These are phyloP conservation scores for Ceriops zippeliana DNA, from an alignment of 345 rosid genomes.

Conservation along the genomic window DNA sequence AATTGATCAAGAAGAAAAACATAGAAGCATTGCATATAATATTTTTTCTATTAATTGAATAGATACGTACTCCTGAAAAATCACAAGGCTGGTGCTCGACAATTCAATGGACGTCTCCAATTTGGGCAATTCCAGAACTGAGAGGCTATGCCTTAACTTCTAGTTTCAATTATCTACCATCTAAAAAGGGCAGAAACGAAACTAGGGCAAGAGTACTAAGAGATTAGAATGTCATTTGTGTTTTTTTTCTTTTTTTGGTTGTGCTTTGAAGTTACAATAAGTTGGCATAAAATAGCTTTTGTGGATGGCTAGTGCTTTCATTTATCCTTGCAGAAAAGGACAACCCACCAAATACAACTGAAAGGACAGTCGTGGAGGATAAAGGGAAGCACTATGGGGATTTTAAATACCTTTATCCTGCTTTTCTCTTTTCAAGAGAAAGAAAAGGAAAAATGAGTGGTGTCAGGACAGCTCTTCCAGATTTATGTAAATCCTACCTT, in stretches of 20 bases:
- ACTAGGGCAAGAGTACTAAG: conserved; percentile 6
- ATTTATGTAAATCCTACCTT: background rate
- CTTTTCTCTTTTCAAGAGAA: background rate
- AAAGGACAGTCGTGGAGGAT: conserved; percentile 45
- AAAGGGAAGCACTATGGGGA: conserved; percentile 28
- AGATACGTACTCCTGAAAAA: too few relatives aligned
- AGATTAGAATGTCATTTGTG: conserved; percentile 19
- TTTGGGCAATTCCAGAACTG: too few relatives aligned
- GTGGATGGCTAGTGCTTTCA: conserved; percentile 41
- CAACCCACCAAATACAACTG: conserved; percentile 43
- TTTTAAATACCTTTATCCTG: conserved; percentile 6
- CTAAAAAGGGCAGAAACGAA: background rate
- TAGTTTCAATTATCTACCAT: background rate
- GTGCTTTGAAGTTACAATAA: conserved; percentile 28
- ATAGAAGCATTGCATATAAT: too few relatives aligned
- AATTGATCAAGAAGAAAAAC: too few relatives aligned
- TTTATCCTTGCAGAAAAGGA: conserved; percentile 44
- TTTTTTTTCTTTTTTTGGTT: background rate
- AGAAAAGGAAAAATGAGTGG: conserved; percentile 2
- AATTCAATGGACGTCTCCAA: too few relatives aligned
- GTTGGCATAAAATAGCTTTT: conserved; percentile 31
- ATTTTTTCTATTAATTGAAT: too few relatives aligned
- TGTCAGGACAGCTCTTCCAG: conserved; percentile 6
- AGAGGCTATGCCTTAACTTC: background rate
- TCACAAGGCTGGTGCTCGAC: too few relatives aligned